Percentiles rank a stretch among this genome's conserved stretches.
Conservation (phyloP, 805 yeast genomes). For the Hagleromyces aurorensis region DNA sequence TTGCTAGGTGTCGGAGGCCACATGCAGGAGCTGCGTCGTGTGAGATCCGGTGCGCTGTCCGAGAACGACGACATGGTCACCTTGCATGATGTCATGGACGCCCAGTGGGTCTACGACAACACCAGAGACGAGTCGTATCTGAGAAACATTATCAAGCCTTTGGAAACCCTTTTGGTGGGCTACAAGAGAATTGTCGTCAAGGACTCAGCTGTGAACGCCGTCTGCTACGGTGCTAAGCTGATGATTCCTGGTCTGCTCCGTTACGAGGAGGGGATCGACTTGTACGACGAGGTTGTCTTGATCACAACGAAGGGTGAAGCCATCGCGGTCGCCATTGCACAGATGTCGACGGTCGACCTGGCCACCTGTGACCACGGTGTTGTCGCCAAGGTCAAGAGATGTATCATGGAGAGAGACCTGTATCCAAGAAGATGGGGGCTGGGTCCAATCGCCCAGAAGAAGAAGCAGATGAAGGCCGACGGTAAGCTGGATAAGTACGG, state of each 20-base stretch:
- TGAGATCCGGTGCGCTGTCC: slow-evolving; percentile 90
- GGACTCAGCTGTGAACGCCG: slow-evolving; percentile 94
- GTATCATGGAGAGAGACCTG: slow-evolving; percentile 98
- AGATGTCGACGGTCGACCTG: slow-evolving; percentile 96
- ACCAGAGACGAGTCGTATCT: slow-evolving; percentile 94
- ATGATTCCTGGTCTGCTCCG: slow-evolving; percentile 98
- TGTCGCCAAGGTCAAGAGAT: slow-evolving; percentile 97
- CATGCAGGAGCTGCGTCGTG: slow-evolving; percentile 99
- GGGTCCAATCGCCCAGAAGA: slow-evolving; percentile 97
- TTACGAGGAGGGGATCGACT: slow-evolving; percentile 95
- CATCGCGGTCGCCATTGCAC: slow-evolving; percentile 95
- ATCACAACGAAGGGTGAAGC: slow-evolving; percentile 99
- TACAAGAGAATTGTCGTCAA: slow-evolving; percentile 94
- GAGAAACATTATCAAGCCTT: slow-evolving; percentile 88
- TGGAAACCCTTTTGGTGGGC: slow-evolving; percentile 87
- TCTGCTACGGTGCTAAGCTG: slow-evolving; percentile 97
- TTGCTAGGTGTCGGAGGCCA: slow-evolving; percentile 98
- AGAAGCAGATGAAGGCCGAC: slow-evolving; percentile 94
- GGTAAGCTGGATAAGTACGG: slow-evolving; percentile 97
- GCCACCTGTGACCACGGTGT: slow-evolving; percentile 97
- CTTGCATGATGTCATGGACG: slow-evolving; percentile 94
- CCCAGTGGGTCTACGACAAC: slow-evolving; percentile 96
- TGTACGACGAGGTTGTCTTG: slow-evolving; percentile 94
- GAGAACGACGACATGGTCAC: slow-evolving; percentile 91
- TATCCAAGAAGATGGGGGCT: slow-evolving; percentile 99